Evolutionary conservation across 129 eudicot genomes (phyloP).

Genomic region (Pulicaria dysenterica): DNA sequence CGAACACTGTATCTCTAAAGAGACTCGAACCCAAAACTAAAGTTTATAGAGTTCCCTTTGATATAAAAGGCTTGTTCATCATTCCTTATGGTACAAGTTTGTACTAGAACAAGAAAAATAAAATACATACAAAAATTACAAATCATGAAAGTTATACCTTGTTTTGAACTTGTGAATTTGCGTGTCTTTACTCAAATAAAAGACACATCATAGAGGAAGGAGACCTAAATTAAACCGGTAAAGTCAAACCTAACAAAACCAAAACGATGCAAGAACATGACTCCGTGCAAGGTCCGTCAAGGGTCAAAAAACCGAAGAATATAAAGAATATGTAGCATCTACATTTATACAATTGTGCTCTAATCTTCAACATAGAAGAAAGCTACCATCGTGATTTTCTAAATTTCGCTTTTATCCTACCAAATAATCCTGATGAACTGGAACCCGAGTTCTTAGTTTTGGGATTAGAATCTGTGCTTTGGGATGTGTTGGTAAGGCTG

Average conservation of each 20-base stretch:
- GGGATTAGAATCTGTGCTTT: conserved; percentile 27
- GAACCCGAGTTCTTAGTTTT: conserved; percentile 14
- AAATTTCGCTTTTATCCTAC: conserved; percentile 25
- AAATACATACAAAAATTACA: not conserved
- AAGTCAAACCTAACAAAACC: conserved; percentile 13
- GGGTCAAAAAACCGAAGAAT: not conserved
- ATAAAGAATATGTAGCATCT: not conserved
- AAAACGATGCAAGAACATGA: not conserved
- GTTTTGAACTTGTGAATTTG: not conserved
- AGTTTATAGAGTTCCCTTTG: not conserved
- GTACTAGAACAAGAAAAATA: not conserved
- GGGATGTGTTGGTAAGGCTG: conserved; percentile 25
- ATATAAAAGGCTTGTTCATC: not conserved
- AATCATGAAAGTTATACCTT: not conserved
- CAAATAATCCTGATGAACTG: conserved; percentile 27
- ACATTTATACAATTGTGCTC: not conserved
- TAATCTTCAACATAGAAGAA: conserved; percentile 19
- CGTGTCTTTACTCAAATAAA: not conserved
- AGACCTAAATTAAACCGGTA: conserved; percentile 1
- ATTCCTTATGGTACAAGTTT: not conserved
- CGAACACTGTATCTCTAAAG: not conserved
- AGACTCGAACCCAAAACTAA: not conserved
- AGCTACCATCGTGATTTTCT: conserved; percentile 17
- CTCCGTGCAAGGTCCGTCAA: conserved; percentile 12
- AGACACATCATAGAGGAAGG: not conserved